Percentiles rank a stretch among this genome's conserved stretches.
Evolutionary conservation across 1,284 basidiomycete species (phyloP).

Genomic region (Inonotus hispidus): DNA sequence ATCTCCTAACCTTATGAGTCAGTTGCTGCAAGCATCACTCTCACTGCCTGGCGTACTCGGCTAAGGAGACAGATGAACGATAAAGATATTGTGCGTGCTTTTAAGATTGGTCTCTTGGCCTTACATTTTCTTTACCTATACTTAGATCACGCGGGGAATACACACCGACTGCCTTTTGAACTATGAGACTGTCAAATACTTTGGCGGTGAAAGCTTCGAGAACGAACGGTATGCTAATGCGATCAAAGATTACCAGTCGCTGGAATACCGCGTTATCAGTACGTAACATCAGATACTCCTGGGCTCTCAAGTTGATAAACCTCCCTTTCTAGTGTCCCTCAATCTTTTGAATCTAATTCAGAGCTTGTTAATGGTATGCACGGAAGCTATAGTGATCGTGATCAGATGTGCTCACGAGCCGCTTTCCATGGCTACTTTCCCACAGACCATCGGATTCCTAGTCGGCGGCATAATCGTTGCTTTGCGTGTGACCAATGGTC

Average conservation of each 20-base stretch:
- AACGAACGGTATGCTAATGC: constrained; percentile 68
- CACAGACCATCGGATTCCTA: constrained; percentile 66
- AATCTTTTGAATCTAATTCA: constrained; percentile 73
- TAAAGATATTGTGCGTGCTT: constrained; percentile 51
- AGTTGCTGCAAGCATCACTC: constrained; percentile 56
- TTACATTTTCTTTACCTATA: constrained; percentile 28
- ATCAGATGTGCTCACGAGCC: background rate
- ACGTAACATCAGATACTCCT: constrained; percentile 22
- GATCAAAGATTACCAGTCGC: constrained; percentile 67
- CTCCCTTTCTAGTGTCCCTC: constrained; percentile 46
- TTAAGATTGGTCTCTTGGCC: constrained; percentile 1
- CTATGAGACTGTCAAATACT: constrained; percentile 84
- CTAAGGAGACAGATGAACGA: constrained; percentile 74
- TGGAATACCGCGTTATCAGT: constrained; percentile 75
- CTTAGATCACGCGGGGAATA: constrained; percentile 63
- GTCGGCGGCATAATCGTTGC: constrained; percentile 76
- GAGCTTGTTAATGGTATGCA: constrained; percentile 69
- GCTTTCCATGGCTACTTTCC: constrained; percentile 3
- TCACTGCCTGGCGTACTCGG: constrained; percentile 69
- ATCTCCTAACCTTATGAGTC: constrained; percentile 12
- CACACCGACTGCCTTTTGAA: constrained; percentile 79
- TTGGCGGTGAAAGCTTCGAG: constrained; percentile 79
- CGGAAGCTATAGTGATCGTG: background rate
- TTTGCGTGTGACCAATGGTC: constrained; percentile 49
- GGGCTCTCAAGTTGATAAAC: background rate